phyloP scores from a whole-genome alignment of 2,329 filamentous ascomycete species.

The Ophiostoma fasciatum region DNA sequence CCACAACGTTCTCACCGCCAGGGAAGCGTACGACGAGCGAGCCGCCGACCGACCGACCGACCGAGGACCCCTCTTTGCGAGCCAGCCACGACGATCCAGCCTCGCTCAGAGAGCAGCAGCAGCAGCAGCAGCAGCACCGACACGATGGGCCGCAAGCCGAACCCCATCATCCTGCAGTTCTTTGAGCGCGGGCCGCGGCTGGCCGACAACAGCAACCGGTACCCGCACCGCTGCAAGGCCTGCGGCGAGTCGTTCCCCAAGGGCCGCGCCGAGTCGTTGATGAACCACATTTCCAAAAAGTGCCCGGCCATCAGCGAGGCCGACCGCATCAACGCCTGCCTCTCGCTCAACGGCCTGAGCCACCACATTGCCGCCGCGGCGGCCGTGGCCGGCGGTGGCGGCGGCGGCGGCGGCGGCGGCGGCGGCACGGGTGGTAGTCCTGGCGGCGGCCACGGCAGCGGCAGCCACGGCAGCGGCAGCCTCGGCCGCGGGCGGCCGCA shows the following conservation, averaged over 20 bases:
- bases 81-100: not conserved
- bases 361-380: constrained; percentile 13
- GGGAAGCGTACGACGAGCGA: too few relatives aligned
- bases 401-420: constrained; percentile 7
- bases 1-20: too few relatives aligned
- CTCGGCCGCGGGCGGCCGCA: constrained; percentile 1
- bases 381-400: constrained; percentile 13
- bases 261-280: constrained; percentile 71
- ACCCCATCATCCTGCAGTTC: constrained; percentile 73
- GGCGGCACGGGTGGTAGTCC: not conserved
- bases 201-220: constrained; percentile 79
- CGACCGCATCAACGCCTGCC: constrained; percentile 60
- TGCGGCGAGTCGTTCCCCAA: constrained; percentile 86
- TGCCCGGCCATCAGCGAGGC: constrained; percentile 64
- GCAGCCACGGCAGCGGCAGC: not conserved
- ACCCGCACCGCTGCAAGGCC: constrained; percentile 78
- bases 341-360: constrained; percentile 57
- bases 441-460: not conserved
- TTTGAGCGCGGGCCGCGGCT: constrained; percentile 79
- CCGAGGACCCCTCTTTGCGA: too few relatives aligned
- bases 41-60: too few relatives aligned
- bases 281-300: constrained; percentile 70
- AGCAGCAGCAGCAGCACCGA: not conserved
- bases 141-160: constrained; percentile 69
- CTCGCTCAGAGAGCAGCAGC: too few relatives aligned